Base-by-base conservation (phyloP, 2,329 filamentous ascomycete species). In the Venturia aucupariae region DNA sequence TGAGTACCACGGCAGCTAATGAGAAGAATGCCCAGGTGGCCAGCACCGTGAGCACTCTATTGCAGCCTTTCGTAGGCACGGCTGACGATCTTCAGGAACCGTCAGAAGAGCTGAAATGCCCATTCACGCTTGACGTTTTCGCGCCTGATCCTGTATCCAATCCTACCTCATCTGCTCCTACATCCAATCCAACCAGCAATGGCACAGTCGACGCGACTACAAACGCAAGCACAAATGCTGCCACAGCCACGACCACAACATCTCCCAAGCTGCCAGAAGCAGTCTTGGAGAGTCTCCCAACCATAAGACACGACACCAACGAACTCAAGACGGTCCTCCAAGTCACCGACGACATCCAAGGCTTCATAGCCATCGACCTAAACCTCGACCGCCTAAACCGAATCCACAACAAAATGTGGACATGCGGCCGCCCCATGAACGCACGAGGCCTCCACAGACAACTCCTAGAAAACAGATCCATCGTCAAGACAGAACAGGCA, bases 391-490 rank as follows among this genome's bases (percentile, higher is more conserved):
- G 60, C 22, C 44, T 65, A 15, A 65, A 63, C 41, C n/a, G 48
- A 24, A 64, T 65, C 13, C 62, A 65, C 24, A 17, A 41, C 30
- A 30, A n/a, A 30, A 62, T 65, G 24, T 65, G 64, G 64, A 48
- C 48, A 59, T 51, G 42, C 59, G 64, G 64, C 24, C 61, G 64
- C 4, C 64, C 64, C 1, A 70, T 76, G 71, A 72, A 72, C 55
- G 64, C 61, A 3, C 35, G 59, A 10, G 41, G 44, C 2, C 65
- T 67, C 24, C 66, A 67, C 54, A 27, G 38, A 13, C 63, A 67
- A 22, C 10, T 32, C 4, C 13, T 65, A 42, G 4, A 55, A 13
- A 59, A 39, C 6, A 59, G 65, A 24, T 11, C n/a, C 7, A 61
- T 65, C 5, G 10, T 61, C 19, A 19, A 57, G 4, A 61, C 44